A percentile compares a stretch with the other conserved stretches of the same genome.
These are phyloP conservation scores for Melaleuca quinquenervia DNA, from an alignment of 345 rosid genomes.

Conservation along the genomic window DNA sequence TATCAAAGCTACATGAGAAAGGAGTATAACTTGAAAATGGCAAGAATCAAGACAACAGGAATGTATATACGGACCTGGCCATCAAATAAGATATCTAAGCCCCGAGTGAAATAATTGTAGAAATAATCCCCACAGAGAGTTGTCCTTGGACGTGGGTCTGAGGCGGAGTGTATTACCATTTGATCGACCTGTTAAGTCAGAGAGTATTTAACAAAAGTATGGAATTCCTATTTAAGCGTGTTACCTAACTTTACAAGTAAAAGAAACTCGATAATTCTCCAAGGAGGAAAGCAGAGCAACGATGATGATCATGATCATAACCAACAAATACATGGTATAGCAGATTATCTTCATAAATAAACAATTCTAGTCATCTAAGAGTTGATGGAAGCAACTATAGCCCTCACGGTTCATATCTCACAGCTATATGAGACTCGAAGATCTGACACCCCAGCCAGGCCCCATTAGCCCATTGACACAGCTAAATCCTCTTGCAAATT, in stretches of 20 bases:
- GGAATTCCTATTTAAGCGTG: background rate
- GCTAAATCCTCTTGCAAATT: background rate
- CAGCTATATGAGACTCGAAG: background rate
- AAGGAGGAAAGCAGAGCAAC: background rate
- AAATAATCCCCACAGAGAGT: constrained; percentile 93
- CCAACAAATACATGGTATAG: background rate
- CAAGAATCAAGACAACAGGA: background rate
- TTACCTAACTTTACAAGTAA: background rate
- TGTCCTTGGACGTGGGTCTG: constrained; percentile 74
- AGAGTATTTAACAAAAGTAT: background rate
- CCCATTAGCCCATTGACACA: background rate
- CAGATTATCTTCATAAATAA: background rate
- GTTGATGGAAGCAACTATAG: background rate
- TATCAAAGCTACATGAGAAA: constrained; percentile 4
- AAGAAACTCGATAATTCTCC: background rate
- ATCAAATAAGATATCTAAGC: constrained; percentile 89
- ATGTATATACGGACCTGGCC: constrained; percentile 57
- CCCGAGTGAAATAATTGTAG: constrained; percentile 92
- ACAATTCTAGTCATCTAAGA: background rate
- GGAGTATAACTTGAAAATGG: constrained; percentile 1
- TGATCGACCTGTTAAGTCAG: constrained; percentile 66
- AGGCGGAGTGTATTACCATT: constrained; percentile 95
- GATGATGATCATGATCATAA: background rate
- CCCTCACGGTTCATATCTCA: background rate
- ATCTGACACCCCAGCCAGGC: background rate